These are phyloP conservation scores for Backusella liffmaniae DNA, from an alignment of 192 early-diverging fungal genomes.

Conservation along the genomic window DNA sequence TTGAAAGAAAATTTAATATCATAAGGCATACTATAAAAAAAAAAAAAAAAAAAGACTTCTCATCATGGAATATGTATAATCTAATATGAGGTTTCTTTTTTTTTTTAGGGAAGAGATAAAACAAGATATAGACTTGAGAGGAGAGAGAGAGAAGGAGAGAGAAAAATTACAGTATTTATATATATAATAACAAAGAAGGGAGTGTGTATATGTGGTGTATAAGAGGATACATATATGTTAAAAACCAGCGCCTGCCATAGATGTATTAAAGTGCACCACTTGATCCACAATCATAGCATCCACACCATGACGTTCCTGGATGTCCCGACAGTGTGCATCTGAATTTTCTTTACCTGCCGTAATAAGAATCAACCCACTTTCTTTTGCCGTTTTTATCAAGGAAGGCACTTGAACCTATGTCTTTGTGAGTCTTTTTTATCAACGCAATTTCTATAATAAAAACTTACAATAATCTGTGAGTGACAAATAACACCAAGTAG, in stretches of 20 bases:
- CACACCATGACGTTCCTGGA: constrained; percentile 83
- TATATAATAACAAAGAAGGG: neutral
- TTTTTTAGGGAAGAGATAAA: neutral
- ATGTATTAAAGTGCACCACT: constrained; percentile 24
- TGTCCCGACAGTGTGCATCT: constrained; percentile 52
- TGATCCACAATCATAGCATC: constrained; percentile 82
- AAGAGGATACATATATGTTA: neutral
- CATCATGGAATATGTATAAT: too few species aligned
- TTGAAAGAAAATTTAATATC: too few species aligned
- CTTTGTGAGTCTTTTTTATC: neutral
- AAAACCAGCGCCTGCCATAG: constrained; percentile 26
- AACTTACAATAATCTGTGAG: constrained; percentile 59
- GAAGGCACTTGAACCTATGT: constrained; percentile 84
- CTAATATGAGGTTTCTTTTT: too few species aligned
- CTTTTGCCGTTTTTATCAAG: constrained; percentile 90
- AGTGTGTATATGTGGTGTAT: neutral
- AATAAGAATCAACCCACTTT: constrained; percentile 86
- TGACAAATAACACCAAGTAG: constrained; percentile 92
- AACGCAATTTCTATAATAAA: neutral
- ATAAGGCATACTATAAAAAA: too few species aligned
- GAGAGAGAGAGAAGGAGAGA: neutral
- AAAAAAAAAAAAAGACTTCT: too few species aligned
- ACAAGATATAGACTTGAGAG: neutral
- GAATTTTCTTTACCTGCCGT: constrained; percentile 87
- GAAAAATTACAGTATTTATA: neutral